A percentile compares a stretch with the other conserved stretches of the same genome.
Conservation (phyloP, 345 rosid species). For the Rubroshorea leprosula region DNA sequence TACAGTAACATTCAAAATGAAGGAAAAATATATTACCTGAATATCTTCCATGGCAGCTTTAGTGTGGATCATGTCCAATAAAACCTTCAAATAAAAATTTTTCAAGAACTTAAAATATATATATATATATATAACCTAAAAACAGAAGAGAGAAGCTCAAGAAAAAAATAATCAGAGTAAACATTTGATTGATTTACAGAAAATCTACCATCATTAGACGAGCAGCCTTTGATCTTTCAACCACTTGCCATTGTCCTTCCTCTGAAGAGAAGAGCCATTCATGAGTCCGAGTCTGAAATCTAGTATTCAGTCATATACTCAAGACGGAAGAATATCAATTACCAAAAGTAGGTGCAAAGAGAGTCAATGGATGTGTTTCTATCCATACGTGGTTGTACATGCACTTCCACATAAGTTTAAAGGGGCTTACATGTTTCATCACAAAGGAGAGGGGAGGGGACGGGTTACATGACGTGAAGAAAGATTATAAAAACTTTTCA, state of each 20-base stretch:
- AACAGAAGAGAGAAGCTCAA: neutral
- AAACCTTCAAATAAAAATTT: slow-evolving; percentile 44
- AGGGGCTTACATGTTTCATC: no score
- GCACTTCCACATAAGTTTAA: no score
- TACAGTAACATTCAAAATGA: slow-evolving; percentile 8
- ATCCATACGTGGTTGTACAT: no score
- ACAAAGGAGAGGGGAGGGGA: no score
- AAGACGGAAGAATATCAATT: slow-evolving; percentile 12
- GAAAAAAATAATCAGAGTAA: slow-evolving; percentile 8
- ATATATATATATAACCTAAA: no score
- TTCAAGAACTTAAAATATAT: slow-evolving; percentile 17
- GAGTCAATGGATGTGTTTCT: no score
- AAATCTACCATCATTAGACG: slow-evolving; percentile 80
- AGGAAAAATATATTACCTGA: slow-evolving; percentile 43
- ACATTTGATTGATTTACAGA: slow-evolving; percentile 4
- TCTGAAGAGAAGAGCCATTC: slow-evolving; percentile 97
- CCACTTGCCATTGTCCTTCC: slow-evolving; percentile 93
- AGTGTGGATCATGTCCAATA: slow-evolving; percentile 52
- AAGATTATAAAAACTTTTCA: no score
- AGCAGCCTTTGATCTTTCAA: slow-evolving; percentile 82
- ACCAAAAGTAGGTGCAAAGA: neutral
- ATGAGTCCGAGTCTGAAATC: slow-evolving; percentile 79
- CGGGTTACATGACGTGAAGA: no score
- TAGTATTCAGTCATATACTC: slow-evolving; percentile 28
- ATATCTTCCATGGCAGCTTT: slow-evolving; percentile 66